Evolutionary conservation across 208 protist genomes (phyloP).

Genomic region (Leptomonas pyrrhocoris): DNA sequence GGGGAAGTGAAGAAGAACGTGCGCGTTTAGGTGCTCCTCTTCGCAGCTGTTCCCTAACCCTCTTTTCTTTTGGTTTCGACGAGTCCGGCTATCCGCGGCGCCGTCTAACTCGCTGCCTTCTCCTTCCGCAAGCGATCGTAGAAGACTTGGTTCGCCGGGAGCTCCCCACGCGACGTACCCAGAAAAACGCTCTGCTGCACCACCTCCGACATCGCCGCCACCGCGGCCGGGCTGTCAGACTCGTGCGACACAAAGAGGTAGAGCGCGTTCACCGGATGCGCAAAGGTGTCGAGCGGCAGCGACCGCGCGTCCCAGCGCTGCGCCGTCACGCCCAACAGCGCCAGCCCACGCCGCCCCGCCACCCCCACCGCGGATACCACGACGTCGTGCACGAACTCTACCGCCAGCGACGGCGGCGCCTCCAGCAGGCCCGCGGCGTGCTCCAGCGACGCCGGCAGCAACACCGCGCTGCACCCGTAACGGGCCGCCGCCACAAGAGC

Average conservation of each 20-base stretch:
- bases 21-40: not conserved
- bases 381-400: slow-evolving; percentile 60
- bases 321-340: slow-evolving; percentile 51
- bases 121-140: slow-evolving; percentile 79
- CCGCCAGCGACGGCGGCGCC: slow-evolving; percentile 42
- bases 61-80: not conserved
- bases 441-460: slow-evolving; percentile 53
- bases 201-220: slow-evolving; percentile 30
- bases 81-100: not conserved
- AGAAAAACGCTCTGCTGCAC: slow-evolving; percentile 43
- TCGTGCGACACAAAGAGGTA: slow-evolving; percentile 65
- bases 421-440: slow-evolving; percentile 32
- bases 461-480: slow-evolving; percentile 62
- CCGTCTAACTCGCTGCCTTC: slow-evolving; percentile 4
- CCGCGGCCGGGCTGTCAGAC: slow-evolving; percentile 17
- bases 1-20: not conserved
- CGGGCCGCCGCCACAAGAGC: slow-evolving; percentile 58
- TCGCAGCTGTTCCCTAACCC: not conserved
- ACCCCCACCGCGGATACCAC: slow-evolving; percentile 40
- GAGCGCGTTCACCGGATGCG: slow-evolving; percentile 57
- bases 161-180: slow-evolving; percentile 21
- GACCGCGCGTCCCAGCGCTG: slow-evolving; percentile 31
- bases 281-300: slow-evolving; percentile 46
- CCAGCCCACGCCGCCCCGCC: slow-evolving; percentile 44
- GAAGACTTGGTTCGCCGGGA: slow-evolving; percentile 73